These are phyloP conservation scores for Beta vulgaris DNA, from an alignment of 148 eudicot genomes.

Conservation along the genomic window DNA sequence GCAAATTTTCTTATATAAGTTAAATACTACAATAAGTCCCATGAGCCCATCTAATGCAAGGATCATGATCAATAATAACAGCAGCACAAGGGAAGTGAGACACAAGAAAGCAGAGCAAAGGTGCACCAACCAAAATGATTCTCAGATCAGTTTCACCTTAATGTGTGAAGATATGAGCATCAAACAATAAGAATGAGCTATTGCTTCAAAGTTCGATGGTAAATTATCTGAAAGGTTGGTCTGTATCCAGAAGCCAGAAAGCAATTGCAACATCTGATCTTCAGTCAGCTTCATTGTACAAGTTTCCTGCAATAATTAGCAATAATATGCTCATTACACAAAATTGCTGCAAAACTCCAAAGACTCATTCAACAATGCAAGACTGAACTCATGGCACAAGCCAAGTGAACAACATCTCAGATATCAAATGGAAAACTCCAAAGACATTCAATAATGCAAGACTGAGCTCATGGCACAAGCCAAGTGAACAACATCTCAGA, in stretches of 20 bases:
- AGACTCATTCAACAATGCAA: not conserved
- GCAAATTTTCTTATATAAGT: not conserved
- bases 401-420: not conserved
- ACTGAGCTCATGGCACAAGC: not conserved
- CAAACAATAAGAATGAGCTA: slow-evolving; percentile 82
- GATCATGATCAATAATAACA: not conserved
- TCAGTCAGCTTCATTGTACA: slow-evolving; percentile 64
- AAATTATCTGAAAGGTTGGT: slow-evolving; percentile 79
- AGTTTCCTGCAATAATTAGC: slow-evolving; percentile 52
- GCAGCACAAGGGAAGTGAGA: not conserved
- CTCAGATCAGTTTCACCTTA: slow-evolving; percentile 40
- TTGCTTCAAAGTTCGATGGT: slow-evolving; percentile 83
- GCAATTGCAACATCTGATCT: slow-evolving; percentile 76
- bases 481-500: not conserved
- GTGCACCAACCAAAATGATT: not conserved
- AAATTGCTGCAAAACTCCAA: not conserved
- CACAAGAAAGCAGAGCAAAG: not conserved
- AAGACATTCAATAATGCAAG: too few relatives aligned
- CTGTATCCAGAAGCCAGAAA: slow-evolving; percentile 87
- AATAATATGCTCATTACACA: not conserved
- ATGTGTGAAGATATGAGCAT: slow-evolving; percentile 63
- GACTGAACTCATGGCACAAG: not conserved
- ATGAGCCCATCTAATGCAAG: not conserved
- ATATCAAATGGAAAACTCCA: too few relatives aligned
- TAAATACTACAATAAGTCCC: not conserved